phyloP scores from a whole-genome alignment of 2,329 filamentous ascomycete genomes.

The Monilinia polystroma region DNA sequence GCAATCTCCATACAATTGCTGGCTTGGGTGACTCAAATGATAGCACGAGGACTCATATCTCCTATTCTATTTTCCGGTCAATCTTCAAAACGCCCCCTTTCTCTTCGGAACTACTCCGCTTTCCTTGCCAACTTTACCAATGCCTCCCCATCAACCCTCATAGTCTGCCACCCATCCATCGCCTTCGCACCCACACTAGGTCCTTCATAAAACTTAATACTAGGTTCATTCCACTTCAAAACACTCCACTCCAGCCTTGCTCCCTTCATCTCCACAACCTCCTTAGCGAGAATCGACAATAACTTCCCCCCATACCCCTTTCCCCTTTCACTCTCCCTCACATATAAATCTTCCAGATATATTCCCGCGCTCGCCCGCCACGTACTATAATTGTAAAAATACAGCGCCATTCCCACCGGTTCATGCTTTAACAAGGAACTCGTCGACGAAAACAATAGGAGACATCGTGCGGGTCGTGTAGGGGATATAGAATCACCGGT shows the following conservation, averaged over 20 bases:
- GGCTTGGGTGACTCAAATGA: not conserved
- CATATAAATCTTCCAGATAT: conserved; percentile 92
- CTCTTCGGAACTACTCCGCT: conserved; percentile 22
- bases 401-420: conserved; percentile 76
- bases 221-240: conserved; percentile 89
- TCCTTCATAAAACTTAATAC: conserved; percentile 77
- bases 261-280: conserved; percentile 71
- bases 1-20: not conserved
- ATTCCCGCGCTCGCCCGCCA: conserved; percentile 87
- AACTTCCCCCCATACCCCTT: conserved; percentile 78
- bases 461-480: conserved; percentile 68
- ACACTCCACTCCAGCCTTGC: conserved; percentile 86
- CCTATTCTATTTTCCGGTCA: not conserved
- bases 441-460: conserved; percentile 59
- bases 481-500: conserved; percentile 55
- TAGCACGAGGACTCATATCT: not conserved
- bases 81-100: not conserved
- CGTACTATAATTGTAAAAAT: conserved; percentile 94
- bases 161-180: conserved; percentile 71
- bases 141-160: conserved; percentile 69
- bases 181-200: conserved; percentile 58
- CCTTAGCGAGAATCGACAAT: conserved; percentile 73
- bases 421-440: conserved; percentile 26
- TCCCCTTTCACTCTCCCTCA: conserved; percentile 67
- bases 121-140: conserved; percentile 55